Conservation (phyloP, 78 protist species). For the Dictyostelium purpureum region DNA sequence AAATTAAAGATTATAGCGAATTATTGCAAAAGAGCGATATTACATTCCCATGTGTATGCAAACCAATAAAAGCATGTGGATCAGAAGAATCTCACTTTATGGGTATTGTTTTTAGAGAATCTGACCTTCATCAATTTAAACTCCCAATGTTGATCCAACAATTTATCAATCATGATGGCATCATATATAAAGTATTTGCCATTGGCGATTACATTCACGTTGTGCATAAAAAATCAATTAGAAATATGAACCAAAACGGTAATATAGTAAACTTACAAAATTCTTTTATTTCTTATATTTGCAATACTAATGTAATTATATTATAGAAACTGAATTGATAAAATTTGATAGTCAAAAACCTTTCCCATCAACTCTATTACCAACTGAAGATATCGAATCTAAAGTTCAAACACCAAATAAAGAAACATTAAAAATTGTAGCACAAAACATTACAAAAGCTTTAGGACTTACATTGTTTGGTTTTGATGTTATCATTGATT, state of each 20-base stretch:
- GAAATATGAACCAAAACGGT: constrained; percentile 39
- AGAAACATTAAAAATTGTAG: constrained; percentile 4
- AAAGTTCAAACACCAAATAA: constrained; percentile 35
- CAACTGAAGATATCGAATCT: background rate
- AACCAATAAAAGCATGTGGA: constrained; percentile 77
- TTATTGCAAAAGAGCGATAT: background rate
- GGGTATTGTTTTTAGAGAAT: constrained; percentile 57
- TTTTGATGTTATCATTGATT: constrained; percentile 68
- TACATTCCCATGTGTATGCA: constrained; percentile 63
- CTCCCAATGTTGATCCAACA: constrained; percentile 68
- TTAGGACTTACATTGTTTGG: constrained; percentile 66
- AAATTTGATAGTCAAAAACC: constrained; percentile 78
- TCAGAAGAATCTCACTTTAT: constrained; percentile 67
- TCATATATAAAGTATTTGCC: constrained; percentile 74
- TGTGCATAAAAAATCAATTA: constrained; percentile 68
- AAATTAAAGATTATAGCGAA: background rate
- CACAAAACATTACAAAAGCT: constrained; percentile 36
- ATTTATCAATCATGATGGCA: constrained; percentile 63
- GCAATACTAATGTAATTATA: background rate
- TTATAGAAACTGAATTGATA: constrained; percentile 47
- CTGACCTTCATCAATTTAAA: constrained; percentile 6
- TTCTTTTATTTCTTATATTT: background rate
- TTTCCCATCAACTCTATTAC: constrained; percentile 46
- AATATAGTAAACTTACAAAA: background rate
- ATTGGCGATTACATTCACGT: constrained; percentile 61